These are phyloP conservation scores for Lachancea kluyveri DNA, from an alignment of 805 yeast genomes.

Conservation along the genomic window DNA sequence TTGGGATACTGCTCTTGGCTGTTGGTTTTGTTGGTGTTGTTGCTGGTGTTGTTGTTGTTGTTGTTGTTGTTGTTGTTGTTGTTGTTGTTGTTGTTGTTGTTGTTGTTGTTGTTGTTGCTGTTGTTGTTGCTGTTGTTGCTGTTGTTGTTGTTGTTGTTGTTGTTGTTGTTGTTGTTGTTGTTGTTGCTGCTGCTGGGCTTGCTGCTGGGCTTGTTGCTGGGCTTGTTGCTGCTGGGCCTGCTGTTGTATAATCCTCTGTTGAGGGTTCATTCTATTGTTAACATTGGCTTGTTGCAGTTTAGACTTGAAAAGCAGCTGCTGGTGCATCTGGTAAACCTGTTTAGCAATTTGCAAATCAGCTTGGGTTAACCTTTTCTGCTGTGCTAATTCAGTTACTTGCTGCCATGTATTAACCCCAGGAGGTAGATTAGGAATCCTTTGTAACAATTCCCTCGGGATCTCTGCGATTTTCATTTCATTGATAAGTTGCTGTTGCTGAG, in stretches of 20 bases:
- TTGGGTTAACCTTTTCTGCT: slow-evolving; percentile 51
- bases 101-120: slow-evolving; percentile 12
- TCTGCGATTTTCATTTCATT: slow-evolving; percentile 55
- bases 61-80: slow-evolving; percentile 8
- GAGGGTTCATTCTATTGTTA: slow-evolving; percentile 34
- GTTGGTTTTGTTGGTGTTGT: slow-evolving; percentile 28
- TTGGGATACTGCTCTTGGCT: slow-evolving; percentile 18
- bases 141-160: slow-evolving; percentile 34
- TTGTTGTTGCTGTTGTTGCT: slow-evolving; percentile 11
- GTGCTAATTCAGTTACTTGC: slow-evolving; percentile 58
- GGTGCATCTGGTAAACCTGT: slow-evolving; percentile 62
- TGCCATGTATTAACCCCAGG: slow-evolving; percentile 78
- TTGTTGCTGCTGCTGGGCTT: slow-evolving; percentile 24
- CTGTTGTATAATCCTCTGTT: slow-evolving; percentile 16
- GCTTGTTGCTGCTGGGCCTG: slow-evolving; percentile 30
- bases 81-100: slow-evolving; percentile 8
- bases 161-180: slow-evolving; percentile 26
- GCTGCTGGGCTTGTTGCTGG: slow-evolving; percentile 29
- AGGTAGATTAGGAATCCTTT: slow-evolving; percentile 70
- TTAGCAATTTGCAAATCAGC: slow-evolving; percentile 53
- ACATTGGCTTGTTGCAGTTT: slow-evolving; percentile 39
- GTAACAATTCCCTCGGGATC: slow-evolving; percentile 62
- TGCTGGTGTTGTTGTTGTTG: slow-evolving; percentile 17
- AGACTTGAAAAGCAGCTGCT: slow-evolving; percentile 46
- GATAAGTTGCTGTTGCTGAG: slow-evolving; percentile 35